phyloP scores from a whole-genome alignment of 1,284 basidiomycete genomes.

The Rhodotorula mucilaginosa region DNA sequence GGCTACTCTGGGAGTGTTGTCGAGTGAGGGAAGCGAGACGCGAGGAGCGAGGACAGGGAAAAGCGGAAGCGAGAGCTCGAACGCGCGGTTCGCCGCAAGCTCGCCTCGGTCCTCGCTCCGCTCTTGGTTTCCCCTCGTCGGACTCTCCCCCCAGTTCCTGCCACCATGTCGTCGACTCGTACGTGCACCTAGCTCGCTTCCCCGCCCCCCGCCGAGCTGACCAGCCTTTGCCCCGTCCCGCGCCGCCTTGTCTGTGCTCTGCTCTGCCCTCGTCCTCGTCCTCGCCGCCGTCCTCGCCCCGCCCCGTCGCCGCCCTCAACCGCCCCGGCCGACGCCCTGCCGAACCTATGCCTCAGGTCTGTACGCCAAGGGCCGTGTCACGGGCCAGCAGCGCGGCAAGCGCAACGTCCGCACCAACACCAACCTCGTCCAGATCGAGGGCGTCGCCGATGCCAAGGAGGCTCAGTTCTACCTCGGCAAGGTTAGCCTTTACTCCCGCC shows the following conservation, averaged over 20 bases:
- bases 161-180: constrained; percentile 33
- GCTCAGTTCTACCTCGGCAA: constrained; percentile 97
- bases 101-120: neutral
- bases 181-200: neutral
- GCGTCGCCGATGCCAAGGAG: constrained; percentile 88
- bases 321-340: neutral
- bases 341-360: constrained; percentile 48
- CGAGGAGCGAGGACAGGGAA: neutral
- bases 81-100: neutral
- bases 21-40: neutral
- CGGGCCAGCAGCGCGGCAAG: constrained; percentile 98
- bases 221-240: neutral
- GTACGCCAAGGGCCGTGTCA: constrained; percentile 94
- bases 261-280: neutral
- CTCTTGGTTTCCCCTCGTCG: neutral
- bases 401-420: constrained; percentile 94
- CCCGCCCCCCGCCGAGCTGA: neutral
- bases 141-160: constrained; percentile 4
- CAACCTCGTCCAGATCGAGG: constrained; percentile 94
- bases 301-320: neutral
- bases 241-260: neutral
- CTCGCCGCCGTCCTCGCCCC: neutral
- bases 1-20: no score
- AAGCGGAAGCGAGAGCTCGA: neutral
- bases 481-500: constrained; percentile 56